Base-by-base conservation (phyloP, 768 basidiomycete species). In the Leccinum obscurum region DNA sequence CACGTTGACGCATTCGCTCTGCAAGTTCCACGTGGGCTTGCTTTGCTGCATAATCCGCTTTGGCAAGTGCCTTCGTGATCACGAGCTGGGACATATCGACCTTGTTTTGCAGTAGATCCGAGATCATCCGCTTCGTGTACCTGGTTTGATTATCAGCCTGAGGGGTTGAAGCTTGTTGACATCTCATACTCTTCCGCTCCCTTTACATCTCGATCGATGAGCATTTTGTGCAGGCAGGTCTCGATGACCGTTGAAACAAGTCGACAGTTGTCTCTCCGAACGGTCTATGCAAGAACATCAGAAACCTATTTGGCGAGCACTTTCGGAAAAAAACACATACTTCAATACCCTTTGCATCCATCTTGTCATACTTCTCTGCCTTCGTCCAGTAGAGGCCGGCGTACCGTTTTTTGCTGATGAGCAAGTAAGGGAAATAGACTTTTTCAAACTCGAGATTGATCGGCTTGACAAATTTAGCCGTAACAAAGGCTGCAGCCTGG, bases 371-470 rank as follows among this genome's bases (percentile, higher is more conserved):
- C 71, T 94, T 97, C 46, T 98, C 95, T 13, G 89, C 78, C 64
- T 85, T 88, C 2, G 97, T 98, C 97, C 97, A 99, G 72, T 99
- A 98, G 59, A 98, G 77, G 6, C 97, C 97, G 2, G 97, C 97
- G 75, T 99, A 99, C 50, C 97, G 88, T 77, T 99, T 99, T 78
- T 99, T 99, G 82, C 81, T 98, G 76, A 99, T 99, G 53, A 99
- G 87, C 56, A 99, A 76, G 75, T 98, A 99, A 5, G 97, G 97
- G 73, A 91, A 98, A 76, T 99, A 99, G 6, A 98, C 95, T 73
- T 99, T 98, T 72, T 99, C 97, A 76, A 99, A 99, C 75, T 99
- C 96, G 28, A 99, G 86, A 74, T 98, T 98, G 80, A 98, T 98
- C 0, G 96, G 97, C 68, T 90, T 89, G 67, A 95, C 78, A 72